Evolutionary conservation across 345 rosid genomes (phyloP), one percentile per base, ranked within the genome.

Genomic region (Eucalyptus albens): DNA sequence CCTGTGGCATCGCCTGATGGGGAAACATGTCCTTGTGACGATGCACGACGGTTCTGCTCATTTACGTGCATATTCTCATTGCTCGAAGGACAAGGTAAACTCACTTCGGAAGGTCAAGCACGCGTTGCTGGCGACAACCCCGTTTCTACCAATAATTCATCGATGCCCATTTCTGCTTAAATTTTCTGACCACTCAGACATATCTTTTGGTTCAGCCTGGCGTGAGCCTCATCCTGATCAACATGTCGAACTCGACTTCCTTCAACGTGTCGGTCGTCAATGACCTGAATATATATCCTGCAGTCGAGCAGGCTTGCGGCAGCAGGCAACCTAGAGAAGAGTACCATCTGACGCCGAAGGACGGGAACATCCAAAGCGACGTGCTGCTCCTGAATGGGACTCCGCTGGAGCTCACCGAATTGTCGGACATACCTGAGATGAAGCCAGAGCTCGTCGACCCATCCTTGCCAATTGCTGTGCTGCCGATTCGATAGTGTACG

Each of bases 1-100:
- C 69, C 37, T 96, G 44, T 95, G 96, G 96, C 93, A 95, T 81
- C 95, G 95, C 27, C 60, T 96, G 87, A 94, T 95, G 97, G 98
- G 95, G 5, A 94, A 88, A 72, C 56, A 86, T 3, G 95, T 94
- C n/a, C 91, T 96, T 17, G 77, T 77, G 1, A 92, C 89, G 2
- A 69, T 11, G 55, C 95, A 93, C 13, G n/a, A 44, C 72, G 91
- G 90, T 40, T 91, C 93, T 86, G 95, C 98, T 15, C 89, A 88
- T 45, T 59, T 96, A 67, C 89, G 94, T 31, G 92, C 89, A 3
- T 96, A 96, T 77, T 72, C 95, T 87, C 98, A 94, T 56, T 96
- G 96, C 88, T 92, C 96, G 29, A 93, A 65, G 92, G 50, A 92
- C 8, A 92, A 94, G 91, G 94, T 51, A 89, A 19, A 72, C 42